Percentiles rank a stretch among this genome's conserved stretches.
phyloP scores from a whole-genome alignment of 2,329 filamentous ascomycete genomes.

The Mycosphaerelloides madeirae region DNA sequence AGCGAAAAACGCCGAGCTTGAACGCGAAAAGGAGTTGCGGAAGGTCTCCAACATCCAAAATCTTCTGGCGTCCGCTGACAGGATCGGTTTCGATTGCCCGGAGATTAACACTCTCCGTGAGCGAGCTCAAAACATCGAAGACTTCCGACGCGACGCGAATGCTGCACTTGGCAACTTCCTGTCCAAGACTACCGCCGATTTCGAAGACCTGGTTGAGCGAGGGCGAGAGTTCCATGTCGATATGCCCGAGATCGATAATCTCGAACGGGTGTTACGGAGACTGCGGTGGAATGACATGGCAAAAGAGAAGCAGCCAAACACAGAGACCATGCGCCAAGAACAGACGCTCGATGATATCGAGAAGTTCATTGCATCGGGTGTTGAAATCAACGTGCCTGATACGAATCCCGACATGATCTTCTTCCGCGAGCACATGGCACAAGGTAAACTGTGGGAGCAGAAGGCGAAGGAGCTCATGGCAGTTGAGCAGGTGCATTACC shows the following conservation, averaged over 20 bases:
- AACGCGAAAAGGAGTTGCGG: slow-evolving; percentile 75
- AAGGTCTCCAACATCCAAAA: slow-evolving; percentile 85
- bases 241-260: slow-evolving; percentile 76
- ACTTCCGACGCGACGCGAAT: slow-evolving; percentile 74
- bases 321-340: slow-evolving; percentile 41
- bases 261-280: slow-evolving; percentile 76
- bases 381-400: slow-evolving; percentile 69
- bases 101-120: slow-evolving; percentile 84
- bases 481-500: slow-evolving; percentile 88
- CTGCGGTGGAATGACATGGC: slow-evolving; percentile 85
- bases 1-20: slow-evolving; percentile 68
- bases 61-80: slow-evolving; percentile 75
- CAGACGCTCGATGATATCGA: slow-evolving; percentile 74
- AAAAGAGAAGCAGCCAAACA: slow-evolving; percentile 44
- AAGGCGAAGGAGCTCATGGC: slow-evolving; percentile 90
- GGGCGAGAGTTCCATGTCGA: slow-evolving; percentile 88
- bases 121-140: slow-evolving; percentile 75
- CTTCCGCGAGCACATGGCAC: slow-evolving; percentile 69
- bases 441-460: slow-evolving; percentile 82
- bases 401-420: slow-evolving; percentile 75
- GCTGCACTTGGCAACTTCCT: slow-evolving; percentile 63
- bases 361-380: slow-evolving; percentile 71
- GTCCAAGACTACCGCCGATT: slow-evolving; percentile 62
- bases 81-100: slow-evolving; percentile 86
- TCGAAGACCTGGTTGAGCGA: slow-evolving; percentile 86